Percentiles rank a stretch among this genome's conserved stretches.
Evolutionary conservation across 176 grass and related monocot genomes (phyloP).

Genomic region (Triticum monococcum): DNA sequence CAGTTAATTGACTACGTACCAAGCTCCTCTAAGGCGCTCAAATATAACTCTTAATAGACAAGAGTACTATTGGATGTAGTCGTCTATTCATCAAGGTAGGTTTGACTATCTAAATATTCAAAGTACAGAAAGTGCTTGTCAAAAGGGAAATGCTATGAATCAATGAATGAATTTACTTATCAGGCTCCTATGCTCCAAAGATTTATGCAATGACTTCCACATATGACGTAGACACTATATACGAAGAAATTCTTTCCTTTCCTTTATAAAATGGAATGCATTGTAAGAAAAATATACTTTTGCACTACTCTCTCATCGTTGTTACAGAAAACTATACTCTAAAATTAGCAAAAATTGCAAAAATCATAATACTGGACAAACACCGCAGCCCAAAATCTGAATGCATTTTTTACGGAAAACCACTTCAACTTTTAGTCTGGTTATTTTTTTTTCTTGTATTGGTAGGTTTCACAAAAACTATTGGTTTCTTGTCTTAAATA

Average conservation of each 20-base stretch:
- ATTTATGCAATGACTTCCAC: neutral
- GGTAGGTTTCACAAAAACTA: too few species aligned
- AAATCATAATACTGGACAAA: too few species aligned
- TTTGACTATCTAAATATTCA: neutral
- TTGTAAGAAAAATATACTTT: too few species aligned
- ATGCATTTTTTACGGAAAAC: too few species aligned
- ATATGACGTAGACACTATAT: neutral
- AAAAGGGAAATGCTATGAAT: neutral
- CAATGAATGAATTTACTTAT: neutral
- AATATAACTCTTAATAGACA: neutral
- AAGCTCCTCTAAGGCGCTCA: neutral
- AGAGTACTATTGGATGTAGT: neutral
- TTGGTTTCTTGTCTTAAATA: too few species aligned
- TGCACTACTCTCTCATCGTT: too few species aligned
- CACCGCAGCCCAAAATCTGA: too few species aligned
- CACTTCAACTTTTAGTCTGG: too few species aligned
- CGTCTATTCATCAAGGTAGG: too few species aligned
- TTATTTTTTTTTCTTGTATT: too few species aligned
- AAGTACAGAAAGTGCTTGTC: neutral
- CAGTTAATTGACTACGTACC: neutral
- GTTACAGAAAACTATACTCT: too few species aligned
- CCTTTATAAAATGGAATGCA: neutral
- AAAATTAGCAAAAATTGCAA: too few species aligned
- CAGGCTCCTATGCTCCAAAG: neutral
- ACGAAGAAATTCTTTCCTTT: neutral